Evolutionary conservation across 306 rosid genomes (phyloP), one percentile per base, ranked within the genome.

Genomic region (Macrotyloma uniflorum): DNA sequence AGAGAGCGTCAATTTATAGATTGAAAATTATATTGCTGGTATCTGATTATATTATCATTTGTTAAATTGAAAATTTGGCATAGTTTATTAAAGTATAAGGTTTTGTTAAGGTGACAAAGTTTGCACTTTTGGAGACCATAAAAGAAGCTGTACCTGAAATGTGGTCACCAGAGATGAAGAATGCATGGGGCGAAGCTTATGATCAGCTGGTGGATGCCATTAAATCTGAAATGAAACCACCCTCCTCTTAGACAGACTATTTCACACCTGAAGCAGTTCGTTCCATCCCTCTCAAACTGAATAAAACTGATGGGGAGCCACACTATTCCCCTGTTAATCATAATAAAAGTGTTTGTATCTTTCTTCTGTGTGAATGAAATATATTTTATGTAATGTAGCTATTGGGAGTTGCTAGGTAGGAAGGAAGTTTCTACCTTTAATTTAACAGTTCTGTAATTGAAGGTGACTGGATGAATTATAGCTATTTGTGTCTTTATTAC

Each of bases 171-270:
- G 92, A 82, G 49, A 86, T 90, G 97, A 92, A 84, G 81, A 74
- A 79, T 72, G 98, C 98, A 30, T 94, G 98, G 96, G 92, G 76
- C 73, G 88, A 83, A 78, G 98, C 97, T 78, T 88, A 89, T 82
- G 94, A 90, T 76, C 93, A 90, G 71, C 78, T 91, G 63, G 97
- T 85, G 23, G 86, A 85, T 38, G 96, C 98, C 75, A 91, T 89
- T 79, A 95, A 92, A 83, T 23, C 89, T 13, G 93, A 95, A 79
- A 91, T 86, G 98, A 92, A 92, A 62, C 74, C 84, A 54, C 72
- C 84, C 30, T 76, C 90, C 5, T 10, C 82, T 79, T 85, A 38
- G 43, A 36, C 11, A 87, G 33, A 76, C 26, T 26, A n/a, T 49
- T n/a, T 18, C 22, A 64, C 13, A 15, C 1, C 57, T 67, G 30